These are phyloP conservation scores for Ascochyta pisi DNA, from an alignment of 2,329 filamentous ascomycete species.

Conservation along the genomic window DNA sequence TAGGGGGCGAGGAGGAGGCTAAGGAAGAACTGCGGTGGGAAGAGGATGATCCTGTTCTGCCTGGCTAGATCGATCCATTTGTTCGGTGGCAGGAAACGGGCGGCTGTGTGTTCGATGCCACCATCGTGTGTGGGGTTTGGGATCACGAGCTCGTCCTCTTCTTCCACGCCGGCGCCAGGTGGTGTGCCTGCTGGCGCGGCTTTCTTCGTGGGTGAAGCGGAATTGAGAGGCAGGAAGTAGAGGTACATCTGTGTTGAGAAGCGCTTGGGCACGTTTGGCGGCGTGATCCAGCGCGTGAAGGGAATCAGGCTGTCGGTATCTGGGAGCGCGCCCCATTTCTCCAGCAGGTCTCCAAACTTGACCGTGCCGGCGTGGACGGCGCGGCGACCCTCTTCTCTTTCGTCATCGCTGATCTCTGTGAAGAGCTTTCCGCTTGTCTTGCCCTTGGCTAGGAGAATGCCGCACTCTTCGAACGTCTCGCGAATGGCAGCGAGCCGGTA, in stretches of 20 bases:
- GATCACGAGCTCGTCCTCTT: conserved; percentile 62
- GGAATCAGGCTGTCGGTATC: conserved; percentile 76
- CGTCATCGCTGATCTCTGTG: conserved; percentile 62
- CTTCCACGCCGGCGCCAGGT: conserved; percentile 38
- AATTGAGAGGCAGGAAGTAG: conserved; percentile 75
- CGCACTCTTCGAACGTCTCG: conserved; percentile 95
- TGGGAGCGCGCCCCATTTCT: conserved; percentile 62
- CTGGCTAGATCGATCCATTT: conserved; percentile 73
- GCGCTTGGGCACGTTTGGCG: conserved; percentile 71
- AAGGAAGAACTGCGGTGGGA: conserved; percentile 87
- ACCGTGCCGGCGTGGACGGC: conserved; percentile 71
- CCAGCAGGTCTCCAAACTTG: conserved; percentile 71
- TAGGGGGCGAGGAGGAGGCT: conserved; percentile 65
- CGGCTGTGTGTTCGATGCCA: conserved; percentile 73
- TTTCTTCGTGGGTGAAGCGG: conserved; percentile 39
- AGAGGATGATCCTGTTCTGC: conserved; percentile 76
- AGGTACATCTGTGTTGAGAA: conserved; percentile 98
- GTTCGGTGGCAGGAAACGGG: conserved; percentile 74
- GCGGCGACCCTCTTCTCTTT: conserved; percentile 70
- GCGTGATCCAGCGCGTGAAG: conserved; percentile 93
- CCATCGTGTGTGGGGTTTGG: conserved; percentile 76
- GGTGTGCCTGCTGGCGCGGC: conserved; percentile 39
- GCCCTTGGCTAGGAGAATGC: conserved; percentile 75
- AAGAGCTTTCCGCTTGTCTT: conserved; percentile 63
- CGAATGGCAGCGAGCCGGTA: conserved; percentile 86